Evolutionary conservation across 2,329 filamentous ascomycete species (phyloP).

Genomic region (Beauveria australis): DNA sequence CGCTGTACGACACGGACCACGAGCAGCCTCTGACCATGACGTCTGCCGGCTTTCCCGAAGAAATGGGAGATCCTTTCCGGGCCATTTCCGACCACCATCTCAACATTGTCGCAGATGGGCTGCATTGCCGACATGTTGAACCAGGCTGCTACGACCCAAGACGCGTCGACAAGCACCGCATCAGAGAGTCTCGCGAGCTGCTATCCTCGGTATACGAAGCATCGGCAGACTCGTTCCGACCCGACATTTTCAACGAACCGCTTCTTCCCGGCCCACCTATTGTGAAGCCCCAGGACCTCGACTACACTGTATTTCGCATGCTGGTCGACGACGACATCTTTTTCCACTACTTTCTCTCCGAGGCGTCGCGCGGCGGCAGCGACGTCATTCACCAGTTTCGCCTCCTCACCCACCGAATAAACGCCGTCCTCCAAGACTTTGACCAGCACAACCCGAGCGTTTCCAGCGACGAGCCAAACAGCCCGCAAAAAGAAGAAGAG

Average conservation of each 20-base stretch:
- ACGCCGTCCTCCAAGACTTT: constrained; percentile 37
- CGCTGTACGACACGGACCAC: constrained; percentile 29
- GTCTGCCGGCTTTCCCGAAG: constrained; percentile 33
- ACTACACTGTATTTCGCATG: constrained; percentile 44
- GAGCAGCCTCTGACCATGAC: constrained; percentile 34
- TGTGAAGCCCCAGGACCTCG: constrained; percentile 31
- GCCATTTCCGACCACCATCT: constrained; percentile 43
- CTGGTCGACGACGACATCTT: constrained; percentile 46
- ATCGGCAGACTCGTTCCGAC: constrained; percentile 34
- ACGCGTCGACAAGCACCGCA: constrained; percentile 27
- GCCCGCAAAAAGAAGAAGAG: neutral
- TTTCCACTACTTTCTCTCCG: constrained; percentile 43
- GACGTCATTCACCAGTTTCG: constrained; percentile 39
- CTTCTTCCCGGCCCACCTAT: constrained; percentile 25
- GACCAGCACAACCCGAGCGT: constrained; percentile 23
- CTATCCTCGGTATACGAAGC: constrained; percentile 36
- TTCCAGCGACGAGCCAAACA: neutral
- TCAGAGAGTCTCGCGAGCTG: constrained; percentile 43
- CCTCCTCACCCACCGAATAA: constrained; percentile 38
- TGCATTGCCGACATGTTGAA: constrained; percentile 40
- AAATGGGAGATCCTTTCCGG: constrained; percentile 40
- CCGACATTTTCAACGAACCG: constrained; percentile 37
- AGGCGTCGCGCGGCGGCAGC: constrained; percentile 36
- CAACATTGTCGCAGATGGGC: constrained; percentile 40
- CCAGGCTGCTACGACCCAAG: constrained; percentile 20